phyloP scores from a whole-genome alignment of 2,329 filamentous ascomycete genomes.

The Aotearoamyces nothofagi region DNA sequence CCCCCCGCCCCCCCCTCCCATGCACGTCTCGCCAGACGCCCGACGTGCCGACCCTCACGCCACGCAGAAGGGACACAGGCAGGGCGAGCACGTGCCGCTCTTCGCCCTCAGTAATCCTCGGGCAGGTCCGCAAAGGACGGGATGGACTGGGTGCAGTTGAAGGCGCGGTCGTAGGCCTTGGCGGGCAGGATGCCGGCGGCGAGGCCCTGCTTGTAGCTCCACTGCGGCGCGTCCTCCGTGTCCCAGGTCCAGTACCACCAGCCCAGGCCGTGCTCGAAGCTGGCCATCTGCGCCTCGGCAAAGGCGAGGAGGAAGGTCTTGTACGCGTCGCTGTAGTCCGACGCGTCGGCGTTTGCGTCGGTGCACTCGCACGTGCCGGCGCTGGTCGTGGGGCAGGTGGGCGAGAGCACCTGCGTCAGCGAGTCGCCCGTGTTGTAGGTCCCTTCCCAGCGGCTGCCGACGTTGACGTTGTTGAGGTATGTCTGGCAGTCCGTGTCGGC shows the following conservation, averaged over 20 bases:
- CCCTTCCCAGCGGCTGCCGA: conserved; percentile 84
- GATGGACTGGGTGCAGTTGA: conserved; percentile 44
- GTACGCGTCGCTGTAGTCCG: conserved; percentile 55
- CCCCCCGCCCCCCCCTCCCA: no score
- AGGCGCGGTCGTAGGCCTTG: conserved; percentile 56
- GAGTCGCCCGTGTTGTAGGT: conserved; percentile 57
- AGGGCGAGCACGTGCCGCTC: no score
- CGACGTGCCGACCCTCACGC: no score
- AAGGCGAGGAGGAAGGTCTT: conserved; percentile 80
- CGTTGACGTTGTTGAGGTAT: conserved; percentile 78
- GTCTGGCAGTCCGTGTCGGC: conserved; percentile 88
- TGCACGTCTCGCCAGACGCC: no score
- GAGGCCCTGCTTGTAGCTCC: conserved; percentile 79
- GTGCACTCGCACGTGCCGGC: conserved; percentile 57
- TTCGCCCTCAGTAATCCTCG: conserved; percentile 33
- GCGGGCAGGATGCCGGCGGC: conserved; percentile 64
- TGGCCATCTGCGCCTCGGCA: conserved; percentile 89
- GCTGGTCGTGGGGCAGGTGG: conserved; percentile 57
- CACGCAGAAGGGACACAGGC: no score
- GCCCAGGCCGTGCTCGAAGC: conserved; percentile 84
- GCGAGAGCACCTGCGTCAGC: conserved; percentile 39
- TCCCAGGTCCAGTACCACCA: conserved; percentile 99
- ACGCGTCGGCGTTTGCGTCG: conserved; percentile 58
- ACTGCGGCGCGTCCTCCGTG: conserved; percentile 73
- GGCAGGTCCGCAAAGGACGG: conserved; percentile 34